Evolutionary conservation across 192 early-diverging fungal genomes (phyloP), one percentile per base, ranked within the genome.

Genomic region (Gonapodya sp.): DNA sequence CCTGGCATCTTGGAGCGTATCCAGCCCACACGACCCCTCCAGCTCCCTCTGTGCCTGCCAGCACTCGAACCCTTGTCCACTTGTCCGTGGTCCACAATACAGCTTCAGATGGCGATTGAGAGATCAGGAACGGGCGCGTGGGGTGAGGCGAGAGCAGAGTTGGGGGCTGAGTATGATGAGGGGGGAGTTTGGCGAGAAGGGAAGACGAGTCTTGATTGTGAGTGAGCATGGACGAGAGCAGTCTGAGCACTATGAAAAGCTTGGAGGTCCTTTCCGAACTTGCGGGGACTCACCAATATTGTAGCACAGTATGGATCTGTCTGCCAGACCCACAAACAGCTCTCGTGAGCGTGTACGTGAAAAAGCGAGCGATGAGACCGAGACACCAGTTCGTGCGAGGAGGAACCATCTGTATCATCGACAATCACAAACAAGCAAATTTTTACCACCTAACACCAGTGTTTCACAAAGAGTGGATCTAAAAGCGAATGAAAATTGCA

Each of bases 401-500:
- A 64, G 46, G 46, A 64, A 64, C 46, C 46, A 64, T 64, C 46
- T 64, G 46, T 64, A 24, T 64, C n/a, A n/a, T n/a, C n/a, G n/a
- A n/a, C n/a, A n/a, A n/a, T n/a, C n/a, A n/a, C n/a, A n/a, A n/a
- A n/a, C n/a, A n/a, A n/a, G 46, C 24, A 24, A 64, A 64, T 64
- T 64, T 64, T 8, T 8, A 24, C 8, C 8, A 64, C 8, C 24
- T 64, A 24, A 64, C 8, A 64, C 24, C 8, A 16, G 46, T 64
- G 8, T 8, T 16, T 16, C 46, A 64, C 8, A 64, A 64, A 24
- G 46, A 64, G 46, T 24, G 24, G 8, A 24, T 64, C 24, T 64
- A 24, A 24, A 64, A 64, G 8, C 46, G 8, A 64, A 64, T 64
- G 24, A n/a, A n/a, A n/a, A 64, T 24, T 8, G 8, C 8, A 64